Base-by-base conservation (phyloP, 306 rosid genomes). In the Alnus rubra region DNA sequence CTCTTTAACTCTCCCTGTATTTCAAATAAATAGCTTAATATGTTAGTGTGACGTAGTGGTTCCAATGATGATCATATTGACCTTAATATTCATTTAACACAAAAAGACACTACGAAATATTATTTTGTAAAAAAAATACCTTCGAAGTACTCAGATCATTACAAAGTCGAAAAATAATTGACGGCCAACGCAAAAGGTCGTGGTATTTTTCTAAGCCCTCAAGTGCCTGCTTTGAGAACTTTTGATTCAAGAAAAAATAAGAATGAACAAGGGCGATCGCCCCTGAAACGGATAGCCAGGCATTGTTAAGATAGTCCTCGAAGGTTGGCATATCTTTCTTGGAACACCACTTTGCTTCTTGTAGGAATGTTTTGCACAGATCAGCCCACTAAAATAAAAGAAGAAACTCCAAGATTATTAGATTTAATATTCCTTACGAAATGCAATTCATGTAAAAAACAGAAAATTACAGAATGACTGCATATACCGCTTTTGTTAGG, bases 131-230 rank as follows among this genome's bases (percentile, higher is more conserved):
- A 42, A 16, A 18, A 2, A 19, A 58, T 75, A 88, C 90, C 88
- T 12, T 47, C 0, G 88, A 88, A 35, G 97, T 90, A 48, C 69
- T 89, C 86, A 85, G 64, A 81, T 92, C 97, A 48, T 92, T 89
- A 78, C 79, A 81, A 23, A 90, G 89, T 42, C 94, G 85, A 50
- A 91, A 88, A 76, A 87, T 84, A 4, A 33, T 12, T 63, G 91
- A 84, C 0, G 93, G 86, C 45, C 74, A 71, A 3, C 74, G 75
- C 37, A 86, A 30, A 35, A 87, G 79, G 47, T 77, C n/a, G 18
- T 85, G 89, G 71, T 18, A 69, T 30, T 77, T 81, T 11, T 76
- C 56, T 44, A 89, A 64, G 73, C 77, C 54, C 3, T 77, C 62
- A 49, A 86, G 86, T 42, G 83, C 80, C n/a, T 82, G 83, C 35